A percentile compares a stretch with the other conserved stretches of the same genome.
These are phyloP conservation scores for Nepenthes mirabilis DNA, from an alignment of 148 eudicot species.

Conservation along the genomic window DNA sequence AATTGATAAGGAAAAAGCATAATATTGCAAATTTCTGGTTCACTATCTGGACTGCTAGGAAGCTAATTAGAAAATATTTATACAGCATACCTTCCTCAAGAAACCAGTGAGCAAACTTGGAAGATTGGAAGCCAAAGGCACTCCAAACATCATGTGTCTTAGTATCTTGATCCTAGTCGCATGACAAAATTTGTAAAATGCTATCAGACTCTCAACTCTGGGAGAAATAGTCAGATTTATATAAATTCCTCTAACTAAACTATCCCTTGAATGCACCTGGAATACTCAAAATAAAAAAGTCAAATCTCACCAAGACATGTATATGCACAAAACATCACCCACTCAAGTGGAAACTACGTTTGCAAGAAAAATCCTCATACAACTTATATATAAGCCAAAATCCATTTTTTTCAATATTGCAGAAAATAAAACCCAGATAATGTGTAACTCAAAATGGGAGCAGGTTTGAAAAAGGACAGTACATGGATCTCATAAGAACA, in stretches of 20 bases:
- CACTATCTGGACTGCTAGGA: background rate
- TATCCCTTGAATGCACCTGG: background rate
- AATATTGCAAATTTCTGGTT: background rate
- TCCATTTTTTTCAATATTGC: too few species aligned
- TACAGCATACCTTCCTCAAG: conserved; percentile 54
- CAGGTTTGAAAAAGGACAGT: too few species aligned
- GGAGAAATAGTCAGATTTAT: background rate
- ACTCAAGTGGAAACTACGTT: too few species aligned
- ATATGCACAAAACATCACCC: too few species aligned
- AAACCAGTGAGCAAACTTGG: conserved; percentile 89
- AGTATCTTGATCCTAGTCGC: conserved; percentile 27
- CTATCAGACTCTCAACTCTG: background rate
- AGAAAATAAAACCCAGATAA: too few species aligned
- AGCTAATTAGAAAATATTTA: background rate
- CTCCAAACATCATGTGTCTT: conserved; percentile 38
- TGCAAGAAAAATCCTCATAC: too few species aligned
- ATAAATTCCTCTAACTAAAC: background rate
- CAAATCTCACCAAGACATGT: background rate
- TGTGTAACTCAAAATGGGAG: too few species aligned
- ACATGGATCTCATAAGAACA: background rate
- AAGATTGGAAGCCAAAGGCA: conserved; percentile 35
- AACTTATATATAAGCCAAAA: too few species aligned
- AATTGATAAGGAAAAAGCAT: background rate
- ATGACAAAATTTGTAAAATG: background rate
- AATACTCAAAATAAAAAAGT: background rate